Evolutionary conservation across 495 filamentous ascomycete species (phyloP).

Genomic region (Lepidopterella palustris): DNA sequence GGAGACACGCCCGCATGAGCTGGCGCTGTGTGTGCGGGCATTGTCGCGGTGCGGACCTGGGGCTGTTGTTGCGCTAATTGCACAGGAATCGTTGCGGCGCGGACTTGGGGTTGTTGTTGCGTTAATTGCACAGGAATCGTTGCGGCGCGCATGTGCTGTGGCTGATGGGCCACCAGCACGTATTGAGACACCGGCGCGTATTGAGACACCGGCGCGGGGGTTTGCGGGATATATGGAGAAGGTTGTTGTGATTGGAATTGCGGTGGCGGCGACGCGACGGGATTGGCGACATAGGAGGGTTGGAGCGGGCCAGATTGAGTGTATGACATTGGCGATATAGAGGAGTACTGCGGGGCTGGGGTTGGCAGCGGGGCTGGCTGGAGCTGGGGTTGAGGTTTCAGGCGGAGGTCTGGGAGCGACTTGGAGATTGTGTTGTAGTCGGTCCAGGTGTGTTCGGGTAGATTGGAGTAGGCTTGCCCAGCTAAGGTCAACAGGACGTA

Average conservation of each 20-base stretch:
- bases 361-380: not conserved
- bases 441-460: conserved; percentile 23
- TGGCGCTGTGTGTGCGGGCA: not conserved
- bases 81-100: not conserved
- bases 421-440: conserved; percentile 25
- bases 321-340: too few species aligned
- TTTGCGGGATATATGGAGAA: too few species aligned
- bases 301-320: too few species aligned
- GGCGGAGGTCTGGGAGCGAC: not conserved
- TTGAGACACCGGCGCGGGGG: not conserved
- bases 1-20: not conserved
- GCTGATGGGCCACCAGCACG: not conserved
- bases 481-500: conserved; percentile 21
- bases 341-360: not conserved
- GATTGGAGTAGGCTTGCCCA: conserved; percentile 26
- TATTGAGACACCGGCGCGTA: not conserved
- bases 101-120: too few species aligned
- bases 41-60: not conserved
- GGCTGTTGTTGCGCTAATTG: not conserved
- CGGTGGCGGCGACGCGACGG: too few species aligned
- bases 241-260: too few species aligned
- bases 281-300: too few species aligned
- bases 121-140: not conserved
- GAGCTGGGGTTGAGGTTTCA: not conserved
- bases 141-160: not conserved